Conservation (phyloP, 768 basidiomycete species). For the Pleurotus pulmonarius region DNA sequence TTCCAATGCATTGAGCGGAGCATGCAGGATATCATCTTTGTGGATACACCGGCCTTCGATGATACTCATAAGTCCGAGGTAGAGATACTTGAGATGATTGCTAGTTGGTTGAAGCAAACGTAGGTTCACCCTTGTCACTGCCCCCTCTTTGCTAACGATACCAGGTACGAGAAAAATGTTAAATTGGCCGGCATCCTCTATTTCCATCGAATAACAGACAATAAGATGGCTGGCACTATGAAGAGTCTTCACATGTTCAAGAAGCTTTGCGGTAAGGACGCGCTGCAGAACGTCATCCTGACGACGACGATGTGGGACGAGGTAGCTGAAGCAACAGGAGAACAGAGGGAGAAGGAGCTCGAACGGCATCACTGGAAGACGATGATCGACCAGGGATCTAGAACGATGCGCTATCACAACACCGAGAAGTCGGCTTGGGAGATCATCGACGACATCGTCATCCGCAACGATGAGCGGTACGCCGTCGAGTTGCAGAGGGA, state of each 20-base stretch:
- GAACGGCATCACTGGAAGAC: slow-evolving; percentile 34
- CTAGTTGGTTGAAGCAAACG: slow-evolving; percentile 8
- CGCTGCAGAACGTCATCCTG: slow-evolving; percentile 40
- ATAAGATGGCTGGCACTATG: slow-evolving; percentile 28
- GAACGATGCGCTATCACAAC: neutral
- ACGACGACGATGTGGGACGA: slow-evolving; percentile 47
- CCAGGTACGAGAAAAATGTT: too few species aligned
- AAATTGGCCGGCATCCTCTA: slow-evolving; percentile 29
- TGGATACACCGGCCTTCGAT: too few species aligned
- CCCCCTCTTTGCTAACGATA: too few species aligned
- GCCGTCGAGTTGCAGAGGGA: slow-evolving; percentile 22
- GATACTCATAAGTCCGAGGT: neutral
- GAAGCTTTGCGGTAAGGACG: slow-evolving; percentile 38
- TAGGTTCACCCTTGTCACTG: slow-evolving; percentile 7
- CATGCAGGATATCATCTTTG: too few species aligned
- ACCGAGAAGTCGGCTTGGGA: slow-evolving; percentile 1
- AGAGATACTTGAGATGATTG: too few species aligned
- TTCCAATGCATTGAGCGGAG: neutral
- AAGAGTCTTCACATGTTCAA: slow-evolving; percentile 28
- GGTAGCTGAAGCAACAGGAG: slow-evolving; percentile 27
- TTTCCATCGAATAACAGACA: slow-evolving; percentile 40
- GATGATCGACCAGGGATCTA: neutral
- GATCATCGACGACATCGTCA: neutral
- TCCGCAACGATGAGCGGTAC: neutral
- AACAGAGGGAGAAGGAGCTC: slow-evolving; percentile 35